A percentile compares a stretch with the other conserved stretches of the same genome.
These are phyloP conservation scores for Komagataella ulmi DNA, from an alignment of 805 yeast genomes.

Conservation along the genomic window DNA sequence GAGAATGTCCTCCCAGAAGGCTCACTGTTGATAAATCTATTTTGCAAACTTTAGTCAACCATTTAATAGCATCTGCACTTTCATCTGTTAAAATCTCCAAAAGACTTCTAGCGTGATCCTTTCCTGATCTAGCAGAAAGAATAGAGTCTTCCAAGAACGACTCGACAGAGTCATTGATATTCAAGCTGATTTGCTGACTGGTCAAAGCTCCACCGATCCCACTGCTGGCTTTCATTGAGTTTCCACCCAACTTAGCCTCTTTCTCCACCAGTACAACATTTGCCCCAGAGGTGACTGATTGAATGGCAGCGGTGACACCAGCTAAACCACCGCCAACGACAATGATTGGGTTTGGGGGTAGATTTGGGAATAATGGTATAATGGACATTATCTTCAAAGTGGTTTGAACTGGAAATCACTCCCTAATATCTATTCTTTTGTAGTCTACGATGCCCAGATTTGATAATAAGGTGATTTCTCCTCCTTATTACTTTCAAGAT, in stretches of 20 bases:
- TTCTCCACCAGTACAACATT: slow-evolving; percentile 43
- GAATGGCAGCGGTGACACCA: slow-evolving; percentile 49
- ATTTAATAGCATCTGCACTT: slow-evolving; percentile 54
- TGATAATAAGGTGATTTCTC: not conserved
- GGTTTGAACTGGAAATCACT: not conserved
- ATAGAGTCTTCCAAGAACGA: slow-evolving; percentile 54
- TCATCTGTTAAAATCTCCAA: slow-evolving; percentile 47
- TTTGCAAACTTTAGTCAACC: slow-evolving; percentile 54
- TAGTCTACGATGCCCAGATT: not conserved
- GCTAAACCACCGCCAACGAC: slow-evolving; percentile 58
- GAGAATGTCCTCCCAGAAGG: slow-evolving; percentile 76
- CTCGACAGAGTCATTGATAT: slow-evolving; percentile 42
- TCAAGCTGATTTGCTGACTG: slow-evolving; percentile 35
- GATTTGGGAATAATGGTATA: not conserved
- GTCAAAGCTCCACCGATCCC: slow-evolving; percentile 69
- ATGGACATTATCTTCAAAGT: not conserved
- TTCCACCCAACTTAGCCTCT: slow-evolving; percentile 49
- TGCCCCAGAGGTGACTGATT: slow-evolving; percentile 32
- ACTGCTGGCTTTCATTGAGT: slow-evolving; percentile 54
- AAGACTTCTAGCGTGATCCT: slow-evolving; percentile 23
- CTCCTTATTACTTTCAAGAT: not conserved
- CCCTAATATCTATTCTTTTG: not conserved
- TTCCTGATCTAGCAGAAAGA: slow-evolving; percentile 31
- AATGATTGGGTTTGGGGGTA: slow-evolving; percentile 26
- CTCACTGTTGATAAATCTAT: slow-evolving; percentile 56